phyloP scores from a whole-genome alignment of 202 grass and related monocot genomes.

The Hordeum pubiflorum region DNA sequence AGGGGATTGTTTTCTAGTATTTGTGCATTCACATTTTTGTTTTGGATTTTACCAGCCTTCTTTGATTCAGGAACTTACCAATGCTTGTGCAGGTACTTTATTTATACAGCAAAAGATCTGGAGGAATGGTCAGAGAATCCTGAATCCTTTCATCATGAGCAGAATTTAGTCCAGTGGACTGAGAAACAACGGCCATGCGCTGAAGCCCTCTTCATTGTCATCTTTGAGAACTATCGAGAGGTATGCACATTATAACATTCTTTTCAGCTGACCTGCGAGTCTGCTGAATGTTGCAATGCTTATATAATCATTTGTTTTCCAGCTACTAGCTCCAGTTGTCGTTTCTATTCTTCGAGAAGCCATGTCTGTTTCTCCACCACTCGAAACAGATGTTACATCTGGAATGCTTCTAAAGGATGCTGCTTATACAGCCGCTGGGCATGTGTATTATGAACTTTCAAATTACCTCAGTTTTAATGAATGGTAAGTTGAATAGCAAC shows the following conservation, averaged over 20 bases:
- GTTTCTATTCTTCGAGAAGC: constrained; percentile 89
- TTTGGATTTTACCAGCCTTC: constrained; percentile 10
- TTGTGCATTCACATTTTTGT: neutral
- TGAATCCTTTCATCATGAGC: constrained; percentile 90
- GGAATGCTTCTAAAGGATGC: constrained; percentile 99
- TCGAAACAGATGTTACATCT: constrained; percentile 77
- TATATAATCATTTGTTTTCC: constrained; percentile 27
- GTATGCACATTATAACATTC: constrained; percentile 37
- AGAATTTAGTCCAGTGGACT: constrained; percentile 92
- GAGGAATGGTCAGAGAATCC: constrained; percentile 86
- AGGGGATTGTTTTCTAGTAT: neutral
- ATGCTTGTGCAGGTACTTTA: constrained; percentile 64
- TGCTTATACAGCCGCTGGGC: constrained; percentile 82
- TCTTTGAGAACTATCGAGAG: constrained; percentile 93
- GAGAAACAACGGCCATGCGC: constrained; percentile 87
- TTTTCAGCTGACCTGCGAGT: constrained; percentile 4
- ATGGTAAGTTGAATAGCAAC: constrained; percentile 50
- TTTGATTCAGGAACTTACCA: constrained; percentile 4
- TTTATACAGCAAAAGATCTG: constrained; percentile 94
- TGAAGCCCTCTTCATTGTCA: constrained; percentile 94
- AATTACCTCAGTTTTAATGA: constrained; percentile 90
- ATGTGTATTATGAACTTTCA: constrained; percentile 98
- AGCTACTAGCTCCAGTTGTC: constrained; percentile 81
- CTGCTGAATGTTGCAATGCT: constrained; percentile 23
- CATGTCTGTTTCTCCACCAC: constrained; percentile 67